Conservation (phyloP, 1,284 basidiomycete species). For the Cutaneotrichosporon cavernicola region DNA sequence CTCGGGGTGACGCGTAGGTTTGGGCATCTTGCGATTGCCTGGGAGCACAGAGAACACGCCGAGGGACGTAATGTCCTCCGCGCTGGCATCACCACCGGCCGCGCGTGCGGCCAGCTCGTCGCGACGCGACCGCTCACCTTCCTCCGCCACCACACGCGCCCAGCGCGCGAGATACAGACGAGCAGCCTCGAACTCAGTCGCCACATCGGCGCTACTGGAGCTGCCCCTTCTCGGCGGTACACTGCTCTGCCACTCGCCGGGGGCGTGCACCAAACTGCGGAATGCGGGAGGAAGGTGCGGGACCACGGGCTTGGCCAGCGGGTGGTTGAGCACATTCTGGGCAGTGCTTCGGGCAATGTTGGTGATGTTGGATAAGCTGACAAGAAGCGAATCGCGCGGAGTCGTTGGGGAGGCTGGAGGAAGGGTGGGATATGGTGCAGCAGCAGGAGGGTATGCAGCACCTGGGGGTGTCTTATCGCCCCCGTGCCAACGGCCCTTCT, state of each 20-base stretch:
- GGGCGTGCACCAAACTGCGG: constrained; percentile 73
- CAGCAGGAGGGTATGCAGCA: constrained; percentile 54
- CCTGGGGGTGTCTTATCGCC: constrained; percentile 12
- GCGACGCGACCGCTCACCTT: constrained; percentile 80
- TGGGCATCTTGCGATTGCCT: constrained; percentile 38
- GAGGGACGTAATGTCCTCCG: constrained; percentile 66
- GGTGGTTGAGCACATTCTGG: constrained; percentile 87
- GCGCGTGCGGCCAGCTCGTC: constrained; percentile 60
- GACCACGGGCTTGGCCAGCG: constrained; percentile 87
- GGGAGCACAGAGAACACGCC: constrained; percentile 82
- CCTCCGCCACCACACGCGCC: constrained; percentile 90
- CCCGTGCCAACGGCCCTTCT: constrained; percentile 14
- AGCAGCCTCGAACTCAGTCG: constrained; percentile 85
- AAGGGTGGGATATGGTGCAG: constrained; percentile 54
- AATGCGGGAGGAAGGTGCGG: constrained; percentile 92
- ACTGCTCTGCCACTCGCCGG: constrained; percentile 66
- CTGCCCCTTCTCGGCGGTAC: constrained; percentile 57
- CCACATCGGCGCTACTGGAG: constrained; percentile 56
- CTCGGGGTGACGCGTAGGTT: constrained; percentile 49
- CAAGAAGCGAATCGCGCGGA: constrained; percentile 56
- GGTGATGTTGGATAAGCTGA: constrained; percentile 85
- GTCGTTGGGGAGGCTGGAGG: constrained; percentile 29
- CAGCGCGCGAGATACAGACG: constrained; percentile 94
- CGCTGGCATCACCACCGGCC: constrained; percentile 20
- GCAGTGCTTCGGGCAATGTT: constrained; percentile 83